phyloP scores from a whole-genome alignment of 2,329 filamentous ascomycete species.

The Tolypocladium pustulatum region DNA sequence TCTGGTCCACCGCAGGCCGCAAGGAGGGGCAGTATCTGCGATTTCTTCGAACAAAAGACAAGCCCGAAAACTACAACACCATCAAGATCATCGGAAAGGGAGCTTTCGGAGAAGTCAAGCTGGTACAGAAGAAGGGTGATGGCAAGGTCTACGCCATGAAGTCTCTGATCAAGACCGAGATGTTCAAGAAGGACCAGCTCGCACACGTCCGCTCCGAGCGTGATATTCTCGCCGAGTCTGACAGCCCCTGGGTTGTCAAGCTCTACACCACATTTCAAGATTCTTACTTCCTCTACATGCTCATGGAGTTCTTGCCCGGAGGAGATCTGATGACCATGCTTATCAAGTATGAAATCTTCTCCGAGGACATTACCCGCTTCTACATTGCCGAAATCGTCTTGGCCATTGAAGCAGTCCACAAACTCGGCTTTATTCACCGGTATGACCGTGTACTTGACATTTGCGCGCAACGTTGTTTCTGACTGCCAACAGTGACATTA shows the following conservation, averaged over 20 bases:
- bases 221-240: conserved; percentile 96
- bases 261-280: conserved; percentile 98
- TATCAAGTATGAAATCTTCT: conserved; percentile 99
- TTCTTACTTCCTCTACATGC: conserved; percentile 89
- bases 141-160: conserved; percentile 98
- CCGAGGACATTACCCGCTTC: conserved; percentile 95
- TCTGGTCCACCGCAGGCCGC: conserved; percentile 73
- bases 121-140: conserved; percentile 92
- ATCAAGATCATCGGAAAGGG: conserved; percentile 99
- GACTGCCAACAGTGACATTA: conserved; percentile 66
- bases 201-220: conserved; percentile 95
- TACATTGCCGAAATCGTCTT: conserved; percentile 98
- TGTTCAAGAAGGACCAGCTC: conserved; percentile 99
- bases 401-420: conserved; percentile 97
- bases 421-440: conserved; percentile 97
- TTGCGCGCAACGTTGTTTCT: not conserved
- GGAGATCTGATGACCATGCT: conserved; percentile 99
- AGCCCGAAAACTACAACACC: conserved; percentile 88
- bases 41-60: conserved; percentile 87
- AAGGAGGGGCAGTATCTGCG: conserved; percentile 89
- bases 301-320: conserved; percentile 98
- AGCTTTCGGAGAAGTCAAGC: conserved; percentile 94
- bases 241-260: conserved; percentile 99
- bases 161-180: conserved; percentile 95
- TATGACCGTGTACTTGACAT: conserved; percentile 26